Evolutionary conservation across 345 rosid species (phyloP), one percentile per base, ranked within the genome.

Genomic region (Streptanthus diversifolius): DNA sequence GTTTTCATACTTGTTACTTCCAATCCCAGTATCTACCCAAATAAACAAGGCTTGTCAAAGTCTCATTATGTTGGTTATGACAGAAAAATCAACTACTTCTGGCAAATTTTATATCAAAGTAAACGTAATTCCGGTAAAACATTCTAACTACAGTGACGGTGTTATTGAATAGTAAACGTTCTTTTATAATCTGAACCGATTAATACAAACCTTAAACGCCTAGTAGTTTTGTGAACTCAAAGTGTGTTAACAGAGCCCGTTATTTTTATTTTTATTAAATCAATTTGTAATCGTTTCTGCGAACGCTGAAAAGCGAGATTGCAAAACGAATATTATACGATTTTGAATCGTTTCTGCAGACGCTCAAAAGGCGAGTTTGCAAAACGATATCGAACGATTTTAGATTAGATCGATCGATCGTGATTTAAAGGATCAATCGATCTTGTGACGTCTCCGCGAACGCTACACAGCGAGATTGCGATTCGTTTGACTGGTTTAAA

Each of bases 1-100:
- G 45, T 14, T 69, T 76, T 76, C 75, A 76, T 69, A 76, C 70
- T 36, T 69, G 75, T 54, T 75, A 59, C 56, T 59, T 59, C 30
- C 45, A 64, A 44, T 17, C 27, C 11, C 40, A 62, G 63, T 52
- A 29, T 62, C 15, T 29, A 13, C 11, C 8, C 36, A 37, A 10
- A 30, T 17, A 41, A 7, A 41, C 44, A 68, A 18, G 5, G n/a
- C 8, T 51, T 27, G 48, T 22, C 25, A 61, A 48, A 51, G 44
- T 61, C 59, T 48, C 11, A 18, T 18, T 70, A 8, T 59, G 60
- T 25, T 2, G 33, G 11, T 30, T 57, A 27, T 18, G 33, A 18
- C 13, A 18, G 10, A 55, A 19, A 32, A 21, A 18, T 11, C 51
- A 57, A 44, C 15, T 5, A 51, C 60, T 29, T 51, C 52, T 27